These are phyloP conservation scores for Exophiala spinifera DNA, from an alignment of 2,329 filamentous ascomycete genomes.

Conservation along the genomic window DNA sequence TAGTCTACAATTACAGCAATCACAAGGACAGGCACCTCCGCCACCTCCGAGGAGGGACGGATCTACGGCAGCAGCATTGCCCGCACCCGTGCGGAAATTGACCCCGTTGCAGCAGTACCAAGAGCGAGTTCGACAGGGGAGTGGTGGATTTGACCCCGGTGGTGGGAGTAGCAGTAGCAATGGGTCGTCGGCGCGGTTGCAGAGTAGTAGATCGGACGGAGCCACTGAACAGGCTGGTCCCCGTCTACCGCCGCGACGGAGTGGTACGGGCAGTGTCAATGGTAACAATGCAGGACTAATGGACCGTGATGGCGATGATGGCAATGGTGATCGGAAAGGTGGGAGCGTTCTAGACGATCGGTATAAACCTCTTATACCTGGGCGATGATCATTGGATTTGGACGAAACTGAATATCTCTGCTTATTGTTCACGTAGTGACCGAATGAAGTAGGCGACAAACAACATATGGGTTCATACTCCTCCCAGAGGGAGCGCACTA, in stretches of 20 bases:
- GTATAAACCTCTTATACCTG: constrained; percentile 22
- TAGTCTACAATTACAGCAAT: no score
- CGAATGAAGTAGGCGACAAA: no score
- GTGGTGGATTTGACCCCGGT: not conserved
- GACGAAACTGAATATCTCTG: no score
- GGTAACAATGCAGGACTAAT: constrained; percentile 7
- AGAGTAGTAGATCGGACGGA: not conserved
- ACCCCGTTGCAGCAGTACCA: not conserved
- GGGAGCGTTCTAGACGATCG: constrained; percentile 15
- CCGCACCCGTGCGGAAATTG: not conserved
- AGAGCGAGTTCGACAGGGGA: constrained; percentile 1
- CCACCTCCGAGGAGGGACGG: not conserved
- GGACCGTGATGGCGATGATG: constrained; percentile 13
- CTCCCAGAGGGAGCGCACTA: no score
- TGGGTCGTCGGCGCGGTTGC: not conserved
- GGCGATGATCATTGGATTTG: not conserved
- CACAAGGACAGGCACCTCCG: not conserved
- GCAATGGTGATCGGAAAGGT: not conserved
- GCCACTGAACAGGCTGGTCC: not conserved
- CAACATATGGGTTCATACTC: no score
- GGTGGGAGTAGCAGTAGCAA: not conserved
- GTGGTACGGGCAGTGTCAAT: not conserved
- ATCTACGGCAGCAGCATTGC: not conserved
- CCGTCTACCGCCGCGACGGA: constrained; percentile 19
- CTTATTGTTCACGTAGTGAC: no score